Conservation (phyloP, 2,329 filamentous ascomycete genomes). For the Penicillium sp. region DNA sequence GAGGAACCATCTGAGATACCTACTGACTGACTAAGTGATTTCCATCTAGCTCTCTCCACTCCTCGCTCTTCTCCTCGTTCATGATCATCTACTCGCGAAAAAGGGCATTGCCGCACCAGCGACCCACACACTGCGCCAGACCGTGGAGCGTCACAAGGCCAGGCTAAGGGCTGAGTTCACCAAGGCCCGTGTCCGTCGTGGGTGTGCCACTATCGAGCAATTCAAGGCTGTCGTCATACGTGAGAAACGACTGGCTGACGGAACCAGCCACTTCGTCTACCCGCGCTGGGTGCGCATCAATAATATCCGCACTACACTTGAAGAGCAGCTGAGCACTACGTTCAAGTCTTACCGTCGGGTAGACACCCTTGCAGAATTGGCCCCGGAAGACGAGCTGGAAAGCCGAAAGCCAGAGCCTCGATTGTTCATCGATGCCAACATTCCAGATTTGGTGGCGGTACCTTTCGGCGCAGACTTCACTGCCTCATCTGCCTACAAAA, state of each 20-base stretch:
- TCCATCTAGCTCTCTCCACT: slow-evolving; percentile 62
- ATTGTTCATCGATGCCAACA: slow-evolving; percentile 63
- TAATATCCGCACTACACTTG: slow-evolving; percentile 60
- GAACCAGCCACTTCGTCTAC: slow-evolving; percentile 39
- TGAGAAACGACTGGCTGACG: slow-evolving; percentile 40
- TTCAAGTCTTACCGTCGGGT: slow-evolving; percentile 59
- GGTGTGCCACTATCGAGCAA: slow-evolving; percentile 58
- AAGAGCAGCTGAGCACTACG: slow-evolving; percentile 63
- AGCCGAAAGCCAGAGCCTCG: slow-evolving; percentile 32
- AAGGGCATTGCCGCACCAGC: slow-evolving; percentile 71
- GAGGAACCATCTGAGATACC: slow-evolving; percentile 9
- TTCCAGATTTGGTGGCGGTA: slow-evolving; percentile 75
- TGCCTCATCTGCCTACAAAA: slow-evolving; percentile 62
- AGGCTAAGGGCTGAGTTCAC: slow-evolving; percentile 75
- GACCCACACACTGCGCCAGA: slow-evolving; percentile 65
- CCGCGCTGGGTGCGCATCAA: slow-evolving; percentile 93
- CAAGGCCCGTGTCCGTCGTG: slow-evolving; percentile 63
- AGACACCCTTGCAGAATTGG: slow-evolving; percentile 49
- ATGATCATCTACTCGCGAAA: slow-evolving; percentile 77
- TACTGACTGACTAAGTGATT: slow-evolving; percentile 35
- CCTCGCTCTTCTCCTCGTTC: slow-evolving; percentile 70
- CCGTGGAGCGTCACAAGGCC: slow-evolving; percentile 71
- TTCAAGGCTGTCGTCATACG: slow-evolving; percentile 41
- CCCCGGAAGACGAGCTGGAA: slow-evolving; percentile 27
- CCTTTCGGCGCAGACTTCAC: slow-evolving; percentile 63